phyloP scores from a whole-genome alignment of 148 eudicot genomes.

The Vaccinium macrocarpon region DNA sequence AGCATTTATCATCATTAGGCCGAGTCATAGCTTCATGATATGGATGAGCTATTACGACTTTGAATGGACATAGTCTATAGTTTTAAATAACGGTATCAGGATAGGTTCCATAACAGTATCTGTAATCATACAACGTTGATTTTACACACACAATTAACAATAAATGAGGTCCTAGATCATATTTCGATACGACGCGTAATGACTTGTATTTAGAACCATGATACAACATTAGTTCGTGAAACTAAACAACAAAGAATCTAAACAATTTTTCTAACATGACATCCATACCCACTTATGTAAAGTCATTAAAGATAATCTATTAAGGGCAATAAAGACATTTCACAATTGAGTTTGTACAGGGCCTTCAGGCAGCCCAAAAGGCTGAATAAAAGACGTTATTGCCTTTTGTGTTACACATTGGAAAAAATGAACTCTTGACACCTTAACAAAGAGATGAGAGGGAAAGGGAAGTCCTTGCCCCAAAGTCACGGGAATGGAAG shows the following conservation, averaged over 20 bases:
- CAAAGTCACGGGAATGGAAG: background rate
- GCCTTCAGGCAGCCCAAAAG: background rate
- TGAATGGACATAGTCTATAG: background rate
- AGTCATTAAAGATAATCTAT: background rate
- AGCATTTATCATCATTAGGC: background rate
- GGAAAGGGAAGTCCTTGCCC: background rate
- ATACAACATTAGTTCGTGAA: background rate
- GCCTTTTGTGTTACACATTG: background rate
- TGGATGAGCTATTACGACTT: background rate
- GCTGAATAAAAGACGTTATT: background rate
- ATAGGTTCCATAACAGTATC: background rate
- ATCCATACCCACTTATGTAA: background rate
- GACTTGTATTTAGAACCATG: background rate
- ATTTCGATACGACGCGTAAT: background rate
- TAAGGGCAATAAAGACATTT: background rate
- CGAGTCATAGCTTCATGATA: background rate
- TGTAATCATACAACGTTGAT: no score
- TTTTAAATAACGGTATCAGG: background rate
- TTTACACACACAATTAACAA: no score
- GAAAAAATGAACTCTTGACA: background rate
- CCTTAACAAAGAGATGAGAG: background rate
- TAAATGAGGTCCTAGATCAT: background rate
- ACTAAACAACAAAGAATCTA: background rate
- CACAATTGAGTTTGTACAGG: background rate
- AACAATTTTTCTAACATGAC: background rate